phyloP scores from a whole-genome alignment of 768 basidiomycete species.

The Rhodotorula diobovata region DNA sequence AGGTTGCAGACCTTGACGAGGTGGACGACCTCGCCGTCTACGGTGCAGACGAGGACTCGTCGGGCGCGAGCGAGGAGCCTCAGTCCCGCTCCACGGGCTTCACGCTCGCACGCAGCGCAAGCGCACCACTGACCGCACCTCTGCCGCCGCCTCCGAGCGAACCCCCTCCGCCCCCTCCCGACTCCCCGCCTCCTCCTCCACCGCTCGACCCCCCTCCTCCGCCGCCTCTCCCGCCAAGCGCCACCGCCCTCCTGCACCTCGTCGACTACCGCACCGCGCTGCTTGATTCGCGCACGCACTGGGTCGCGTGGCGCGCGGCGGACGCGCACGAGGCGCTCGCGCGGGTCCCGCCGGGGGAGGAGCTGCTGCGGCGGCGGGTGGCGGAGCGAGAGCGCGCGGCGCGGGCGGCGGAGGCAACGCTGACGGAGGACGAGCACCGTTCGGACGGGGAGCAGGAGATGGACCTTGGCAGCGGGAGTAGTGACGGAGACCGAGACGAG shows the following conservation, averaged over 20 bases:
- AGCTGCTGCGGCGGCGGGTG: not conserved
- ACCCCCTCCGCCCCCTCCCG: not conserved
- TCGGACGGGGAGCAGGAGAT: conserved; percentile 20
- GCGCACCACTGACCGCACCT: not conserved
- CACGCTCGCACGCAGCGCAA: not conserved
- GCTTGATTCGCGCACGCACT: conserved; percentile 21
- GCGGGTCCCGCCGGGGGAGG: not conserved
- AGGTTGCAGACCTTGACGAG: not conserved
- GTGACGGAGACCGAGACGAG: not conserved
- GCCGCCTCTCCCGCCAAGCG: not conserved
- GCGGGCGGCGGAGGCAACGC: not conserved
- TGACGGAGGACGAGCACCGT: not conserved
- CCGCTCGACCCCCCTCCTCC: not conserved
- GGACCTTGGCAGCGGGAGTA: conserved; percentile 14
- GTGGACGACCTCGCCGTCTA: conserved; percentile 12
- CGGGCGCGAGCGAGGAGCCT: too few species aligned
- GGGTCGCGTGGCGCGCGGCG: conserved; percentile 9
- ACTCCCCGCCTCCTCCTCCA: conserved; percentile 6
- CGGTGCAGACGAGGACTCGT: not conserved
- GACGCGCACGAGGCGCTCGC: not conserved
- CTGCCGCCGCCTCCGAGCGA: not conserved
- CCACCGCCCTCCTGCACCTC: not conserved
- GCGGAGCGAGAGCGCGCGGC: not conserved
- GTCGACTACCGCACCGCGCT: conserved; percentile 12
- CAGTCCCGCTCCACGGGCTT: too few species aligned